These are phyloP conservation scores for Phylloporus rhodoxanthus DNA, from an alignment of 768 basidiomycete species.

Conservation along the genomic window DNA sequence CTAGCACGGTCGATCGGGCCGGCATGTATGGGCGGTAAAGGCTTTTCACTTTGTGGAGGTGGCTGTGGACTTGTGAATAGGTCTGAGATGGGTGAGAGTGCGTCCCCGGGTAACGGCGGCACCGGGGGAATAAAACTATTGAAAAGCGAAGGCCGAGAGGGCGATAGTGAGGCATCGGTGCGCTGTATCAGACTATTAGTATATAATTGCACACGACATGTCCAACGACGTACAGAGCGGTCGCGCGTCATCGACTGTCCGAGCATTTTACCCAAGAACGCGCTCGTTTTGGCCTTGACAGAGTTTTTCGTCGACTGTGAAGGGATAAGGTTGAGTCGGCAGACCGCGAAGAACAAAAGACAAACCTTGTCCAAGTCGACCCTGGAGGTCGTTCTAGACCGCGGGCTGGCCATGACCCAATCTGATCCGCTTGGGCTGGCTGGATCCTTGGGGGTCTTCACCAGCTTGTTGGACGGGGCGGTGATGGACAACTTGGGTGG, in stretches of 20 bases:
- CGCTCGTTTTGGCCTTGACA: slow-evolving; percentile 73
- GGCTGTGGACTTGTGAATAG: slow-evolving; percentile 38
- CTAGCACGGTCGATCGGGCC: slow-evolving; percentile 32
- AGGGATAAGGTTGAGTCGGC: background rate
- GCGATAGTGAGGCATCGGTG: slow-evolving; percentile 42
- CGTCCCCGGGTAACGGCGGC: slow-evolving; percentile 44
- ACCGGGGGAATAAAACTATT: slow-evolving; percentile 37
- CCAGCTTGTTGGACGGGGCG: slow-evolving; percentile 19
- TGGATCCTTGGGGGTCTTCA: slow-evolving; percentile 25
- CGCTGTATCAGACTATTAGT: slow-evolving; percentile 37
- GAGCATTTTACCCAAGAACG: slow-evolving; percentile 74
- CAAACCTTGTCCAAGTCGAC: slow-evolving; percentile 47
- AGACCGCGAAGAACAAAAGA: background rate
- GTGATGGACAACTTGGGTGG: slow-evolving; percentile 36
- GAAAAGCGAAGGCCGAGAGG: slow-evolving; percentile 30
- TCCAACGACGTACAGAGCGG: slow-evolving; percentile 49
- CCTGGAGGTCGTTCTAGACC: slow-evolving; percentile 36
- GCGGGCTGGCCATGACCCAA: slow-evolving; percentile 46
- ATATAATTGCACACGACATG: slow-evolving; percentile 3
- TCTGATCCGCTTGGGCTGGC: slow-evolving; percentile 37
- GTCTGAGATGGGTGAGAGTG: slow-evolving; percentile 46
- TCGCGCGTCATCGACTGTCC: slow-evolving; percentile 62
- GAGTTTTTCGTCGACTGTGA: slow-evolving; percentile 45
- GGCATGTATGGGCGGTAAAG: slow-evolving; percentile 54
- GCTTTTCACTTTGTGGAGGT: slow-evolving; percentile 44